Conservation (phyloP, 352 stramenopile species). For the Phytopythium aichiense region DNA sequence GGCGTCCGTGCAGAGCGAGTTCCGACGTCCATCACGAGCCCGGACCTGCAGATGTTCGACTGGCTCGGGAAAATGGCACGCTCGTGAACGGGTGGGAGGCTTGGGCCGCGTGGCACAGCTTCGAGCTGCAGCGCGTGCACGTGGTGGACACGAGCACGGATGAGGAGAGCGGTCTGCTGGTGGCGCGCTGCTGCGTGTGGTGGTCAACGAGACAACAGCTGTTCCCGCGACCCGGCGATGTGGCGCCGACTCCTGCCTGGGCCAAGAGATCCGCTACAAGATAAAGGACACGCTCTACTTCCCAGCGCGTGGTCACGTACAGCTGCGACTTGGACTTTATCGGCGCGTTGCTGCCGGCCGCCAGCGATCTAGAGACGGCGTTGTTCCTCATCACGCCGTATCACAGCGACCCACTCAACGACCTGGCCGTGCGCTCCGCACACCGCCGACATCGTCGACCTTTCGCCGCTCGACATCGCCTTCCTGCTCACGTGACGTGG, state of each 20-base stretch:
- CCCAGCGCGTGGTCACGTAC: slow-evolving; percentile 38
- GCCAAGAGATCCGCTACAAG: slow-evolving; percentile 34
- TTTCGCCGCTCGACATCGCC: slow-evolving; percentile 30
- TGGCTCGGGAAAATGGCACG: slow-evolving; percentile 31
- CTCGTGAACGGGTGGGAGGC: slow-evolving; percentile 37
- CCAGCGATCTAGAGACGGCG: slow-evolving; percentile 29
- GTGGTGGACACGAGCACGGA: slow-evolving; percentile 24
- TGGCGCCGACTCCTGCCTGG: slow-evolving; percentile 23
- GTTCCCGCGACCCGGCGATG: slow-evolving; percentile 25
- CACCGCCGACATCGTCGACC: slow-evolving; percentile 12
- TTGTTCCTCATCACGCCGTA: slow-evolving; percentile 28
- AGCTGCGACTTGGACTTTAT: slow-evolving; percentile 39
- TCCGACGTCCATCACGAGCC: slow-evolving; percentile 35
- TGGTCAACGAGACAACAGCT: slow-evolving; percentile 33
- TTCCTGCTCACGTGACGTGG: slow-evolving; percentile 20
- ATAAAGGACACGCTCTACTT: slow-evolving; percentile 46
- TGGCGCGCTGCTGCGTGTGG: slow-evolving; percentile 27
- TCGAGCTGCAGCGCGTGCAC: slow-evolving; percentile 30
- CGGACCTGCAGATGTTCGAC: slow-evolving; percentile 34
- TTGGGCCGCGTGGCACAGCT: slow-evolving; percentile 38
- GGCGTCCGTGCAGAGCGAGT: slow-evolving; percentile 29
- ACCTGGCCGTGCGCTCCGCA: slow-evolving; percentile 29
- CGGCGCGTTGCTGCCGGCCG: slow-evolving; percentile 22
- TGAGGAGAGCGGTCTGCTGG: slow-evolving; percentile 16
- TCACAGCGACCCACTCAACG: slow-evolving; percentile 27